Conservation (phyloP, 495 filamentous ascomycete species). For the Xylaria intraflava region DNA sequence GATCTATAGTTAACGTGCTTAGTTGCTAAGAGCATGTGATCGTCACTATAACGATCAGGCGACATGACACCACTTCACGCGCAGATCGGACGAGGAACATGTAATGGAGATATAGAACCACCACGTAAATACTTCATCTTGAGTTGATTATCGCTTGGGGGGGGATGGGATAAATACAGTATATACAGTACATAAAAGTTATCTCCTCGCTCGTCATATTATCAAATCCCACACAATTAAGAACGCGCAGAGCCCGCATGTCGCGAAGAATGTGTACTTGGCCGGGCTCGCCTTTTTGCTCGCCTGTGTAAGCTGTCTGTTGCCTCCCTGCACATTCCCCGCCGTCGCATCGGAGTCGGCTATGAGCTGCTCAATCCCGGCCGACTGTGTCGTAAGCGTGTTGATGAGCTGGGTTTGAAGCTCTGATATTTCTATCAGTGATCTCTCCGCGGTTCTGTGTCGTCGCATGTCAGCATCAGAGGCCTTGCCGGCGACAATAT, state of each 20-base stretch:
- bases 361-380: slow-evolving; percentile 82
- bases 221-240: slow-evolving; percentile 92
- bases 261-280: slow-evolving; percentile 81
- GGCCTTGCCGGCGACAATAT: background rate
- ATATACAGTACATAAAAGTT: slow-evolving; percentile 13
- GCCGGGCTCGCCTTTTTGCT: slow-evolving; percentile 75
- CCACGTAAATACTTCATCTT: background rate
- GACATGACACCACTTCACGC: background rate
- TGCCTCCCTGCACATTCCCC: slow-evolving; percentile 83
- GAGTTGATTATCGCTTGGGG: background rate
- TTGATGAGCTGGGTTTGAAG: slow-evolving; percentile 81
- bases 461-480: slow-evolving; percentile 25
- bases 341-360: slow-evolving; percentile 71
- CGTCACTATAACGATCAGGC: background rate
- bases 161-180: background rate
- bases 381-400: slow-evolving; percentile 78
- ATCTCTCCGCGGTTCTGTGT: slow-evolving; percentile 85
- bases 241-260: slow-evolving; percentile 69
- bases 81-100: background rate
- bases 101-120: background rate
- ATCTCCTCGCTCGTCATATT: slow-evolving; percentile 44
- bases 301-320: slow-evolving; percentile 84
- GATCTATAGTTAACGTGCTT: too few species aligned
- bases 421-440: slow-evolving; percentile 85
- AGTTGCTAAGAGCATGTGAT: slow-evolving; percentile 3